A percentile compares a stretch with the other conserved stretches of the same genome.
phyloP scores from a whole-genome alignment of 306 rosid genomes.

The Medicago truncatula region MtrunA17r5.0-ANR NC_053044.1:48276001-48276500 shows the following conservation, averaged over 20 bases:
- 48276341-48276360: slow-evolving; percentile 71
- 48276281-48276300: slow-evolving; percentile 67
- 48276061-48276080: slow-evolving; percentile 54
- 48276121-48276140: slow-evolving; percentile 75
- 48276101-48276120: slow-evolving; percentile 91
- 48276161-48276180: slow-evolving; percentile 62
- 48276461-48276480: slow-evolving; percentile 72
- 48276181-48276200: slow-evolving; percentile 82
- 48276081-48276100: slow-evolving; percentile 81
- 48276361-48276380: slow-evolving; percentile 60
- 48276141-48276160: slow-evolving; percentile 63
- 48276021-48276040: slow-evolving; percentile 73
- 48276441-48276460: slow-evolving; percentile 73
- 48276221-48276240: slow-evolving; percentile 72
- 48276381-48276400: slow-evolving; percentile 75
- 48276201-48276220: slow-evolving; percentile 79
- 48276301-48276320: slow-evolving; percentile 66
- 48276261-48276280: slow-evolving; percentile 83
- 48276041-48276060: slow-evolving; percentile 68
- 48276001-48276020: slow-evolving; percentile 70
- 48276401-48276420: slow-evolving; percentile 86
- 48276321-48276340: slow-evolving; percentile 85
- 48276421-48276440: slow-evolving; percentile 85
- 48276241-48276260: slow-evolving; percentile 68
- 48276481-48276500: slow-evolving; percentile 68